phyloP scores from a whole-genome alignment of 2,329 filamentous ascomycete genomes.

The Rutstroemia sp. region DNA sequence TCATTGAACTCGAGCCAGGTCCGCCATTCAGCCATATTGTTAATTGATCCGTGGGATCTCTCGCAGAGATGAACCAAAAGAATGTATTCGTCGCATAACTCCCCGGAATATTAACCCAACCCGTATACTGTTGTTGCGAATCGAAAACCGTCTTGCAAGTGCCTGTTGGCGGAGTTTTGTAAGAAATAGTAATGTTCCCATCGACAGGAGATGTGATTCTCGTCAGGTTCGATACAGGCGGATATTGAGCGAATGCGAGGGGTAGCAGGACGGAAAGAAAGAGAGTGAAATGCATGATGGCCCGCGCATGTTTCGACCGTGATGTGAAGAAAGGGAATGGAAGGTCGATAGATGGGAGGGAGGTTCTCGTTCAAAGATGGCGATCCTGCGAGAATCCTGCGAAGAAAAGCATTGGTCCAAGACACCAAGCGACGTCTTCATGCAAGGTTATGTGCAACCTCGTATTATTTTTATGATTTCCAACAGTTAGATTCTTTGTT shows the following conservation, averaged over 20 bases:
- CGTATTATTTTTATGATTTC: neutral
- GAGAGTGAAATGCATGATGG: conserved; percentile 22
- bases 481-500: neutral
- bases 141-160: conserved; percentile 59
- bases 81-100: conserved; percentile 42
- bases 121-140: conserved; percentile 61
- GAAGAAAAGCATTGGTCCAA: neutral
- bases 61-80: conserved; percentile 41
- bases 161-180: conserved; percentile 52
- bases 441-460: neutral
- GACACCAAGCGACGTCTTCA: neutral
- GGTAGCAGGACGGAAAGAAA: conserved; percentile 17
- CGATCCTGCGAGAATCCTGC: neutral
- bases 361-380: neutral
- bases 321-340: conserved; percentile 7
- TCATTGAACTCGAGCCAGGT: conserved; percentile 56
- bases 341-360: neutral
- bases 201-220: conserved; percentile 56
- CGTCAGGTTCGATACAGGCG: conserved; percentile 39
- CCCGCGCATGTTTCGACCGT: conserved; percentile 22
- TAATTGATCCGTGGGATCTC: conserved; percentile 41
- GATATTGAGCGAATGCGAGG: conserved; percentile 29
- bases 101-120: conserved; percentile 58
- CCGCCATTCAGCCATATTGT: conserved; percentile 63
- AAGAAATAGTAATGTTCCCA: conserved; percentile 57